These are phyloP conservation scores for Dionaea muscipula DNA, from an alignment of 179 eudicot species.

Conservation along the genomic window DNA sequence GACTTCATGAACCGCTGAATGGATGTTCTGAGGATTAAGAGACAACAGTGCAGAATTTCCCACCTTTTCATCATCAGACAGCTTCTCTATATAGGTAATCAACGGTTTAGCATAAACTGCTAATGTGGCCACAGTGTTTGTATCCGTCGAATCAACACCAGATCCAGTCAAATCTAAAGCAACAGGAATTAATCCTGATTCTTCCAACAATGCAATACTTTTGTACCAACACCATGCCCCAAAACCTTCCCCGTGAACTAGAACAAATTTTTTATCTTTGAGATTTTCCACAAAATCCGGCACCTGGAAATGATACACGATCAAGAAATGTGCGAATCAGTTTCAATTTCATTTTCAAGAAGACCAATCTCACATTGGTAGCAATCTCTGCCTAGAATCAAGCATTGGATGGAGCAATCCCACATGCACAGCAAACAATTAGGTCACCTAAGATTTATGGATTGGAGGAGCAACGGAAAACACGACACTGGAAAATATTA, in stretches of 20 bases:
- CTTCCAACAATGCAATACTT: conserved; percentile 77
- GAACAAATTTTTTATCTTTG: conserved; percentile 50
- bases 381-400: no score
- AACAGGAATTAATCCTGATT: conserved; percentile 53
- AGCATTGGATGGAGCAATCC: no score
- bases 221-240: conserved; percentile 99
- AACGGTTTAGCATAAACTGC: conserved; percentile 74
- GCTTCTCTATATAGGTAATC: conserved; percentile 35
- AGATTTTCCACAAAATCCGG: conserved; percentile 57
- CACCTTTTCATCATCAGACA: conserved; percentile 70
- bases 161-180: conserved; percentile 89
- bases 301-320: conserved; percentile 24
- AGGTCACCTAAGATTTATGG: no score
- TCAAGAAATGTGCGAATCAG: conserved; percentile 1
- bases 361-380: no score
- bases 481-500: no score
- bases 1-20: neutral
- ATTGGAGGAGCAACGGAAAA: no score
- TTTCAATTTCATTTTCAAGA: neutral
- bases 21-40: conserved; percentile 1
- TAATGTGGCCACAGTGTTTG: conserved; percentile 43
- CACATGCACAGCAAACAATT: no score
- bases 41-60: neutral
- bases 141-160: conserved; percentile 60
- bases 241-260: conserved; percentile 92